Percentiles rank a stretch among this genome's conserved stretches.
phyloP scores from a whole-genome alignment of 2,329 filamentous ascomycete species.

The Sporothrix mexicana region DNA sequence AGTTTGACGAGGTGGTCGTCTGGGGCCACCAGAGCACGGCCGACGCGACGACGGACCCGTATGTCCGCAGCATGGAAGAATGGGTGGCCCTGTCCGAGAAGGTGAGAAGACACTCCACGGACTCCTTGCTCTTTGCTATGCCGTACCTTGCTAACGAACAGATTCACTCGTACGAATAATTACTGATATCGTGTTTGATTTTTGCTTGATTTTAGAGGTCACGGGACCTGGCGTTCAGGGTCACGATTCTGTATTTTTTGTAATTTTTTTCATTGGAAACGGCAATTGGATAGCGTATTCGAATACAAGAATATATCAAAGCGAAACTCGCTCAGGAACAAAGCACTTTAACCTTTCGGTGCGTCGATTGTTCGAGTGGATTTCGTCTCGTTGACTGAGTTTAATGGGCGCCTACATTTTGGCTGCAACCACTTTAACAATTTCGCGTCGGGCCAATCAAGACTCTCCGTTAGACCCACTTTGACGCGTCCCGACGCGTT shows the following conservation, averaged over 20 bases:
- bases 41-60: slow-evolving; percentile 68
- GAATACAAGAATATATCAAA: not conserved
- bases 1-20: slow-evolving; percentile 77
- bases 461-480: slow-evolving; percentile 1
- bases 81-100: slow-evolving; percentile 75
- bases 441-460: slow-evolving; percentile 36
- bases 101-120: slow-evolving; percentile 29
- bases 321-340: not conserved
- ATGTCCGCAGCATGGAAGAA: slow-evolving; percentile 76
- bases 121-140: no score
- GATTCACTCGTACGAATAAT: slow-evolving; percentile 31
- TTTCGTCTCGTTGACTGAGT: not conserved
- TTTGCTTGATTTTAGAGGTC: not conserved
- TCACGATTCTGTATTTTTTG: not conserved
- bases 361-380: not conserved
- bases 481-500: slow-evolving; percentile 39
- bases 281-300: slow-evolving; percentile 20
- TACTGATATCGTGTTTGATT: not conserved
- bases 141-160: not conserved
- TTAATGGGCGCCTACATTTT: slow-evolving; percentile 25
- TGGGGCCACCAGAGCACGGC: slow-evolving; percentile 80
- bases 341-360: not conserved
- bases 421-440: slow-evolving; percentile 39
- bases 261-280: not conserved
- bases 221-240: slow-evolving; percentile 26